phyloP scores from a whole-genome alignment of 805 yeast species.

The Nakazawaea wyomingensis region DNA sequence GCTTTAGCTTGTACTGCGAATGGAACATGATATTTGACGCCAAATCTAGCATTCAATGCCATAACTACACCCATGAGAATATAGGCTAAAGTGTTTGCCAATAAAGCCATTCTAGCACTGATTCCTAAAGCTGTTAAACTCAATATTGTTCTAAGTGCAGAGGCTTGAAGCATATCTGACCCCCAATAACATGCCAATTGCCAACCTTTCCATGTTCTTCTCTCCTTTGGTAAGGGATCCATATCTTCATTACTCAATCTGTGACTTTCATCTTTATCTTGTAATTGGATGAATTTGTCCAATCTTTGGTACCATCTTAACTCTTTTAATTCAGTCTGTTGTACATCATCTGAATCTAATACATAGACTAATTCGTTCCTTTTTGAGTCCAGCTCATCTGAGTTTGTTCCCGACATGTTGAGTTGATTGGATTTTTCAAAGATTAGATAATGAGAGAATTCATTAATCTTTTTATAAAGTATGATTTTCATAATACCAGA shows the following conservation, averaged over 20 bases:
- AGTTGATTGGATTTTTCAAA: no score
- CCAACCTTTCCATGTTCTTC: constrained; percentile 20
- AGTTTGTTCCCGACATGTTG: not conserved
- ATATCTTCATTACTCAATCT: constrained; percentile 9
- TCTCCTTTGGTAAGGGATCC: constrained; percentile 19
- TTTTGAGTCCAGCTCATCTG: not conserved
- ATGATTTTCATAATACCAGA: no score
- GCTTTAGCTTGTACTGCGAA: constrained; percentile 29
- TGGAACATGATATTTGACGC: constrained; percentile 29
- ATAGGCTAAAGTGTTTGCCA: constrained; percentile 18
- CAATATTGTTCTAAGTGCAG: constrained; percentile 18
- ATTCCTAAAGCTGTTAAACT: constrained; percentile 15
- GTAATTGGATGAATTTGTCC: constrained; percentile 1
- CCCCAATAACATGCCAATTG: constrained; percentile 21
- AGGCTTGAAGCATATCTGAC: constrained; percentile 20
- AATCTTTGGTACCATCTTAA: not conserved
- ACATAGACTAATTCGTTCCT: not conserved
- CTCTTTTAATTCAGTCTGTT: constrained; percentile 5
- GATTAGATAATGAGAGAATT: no score
- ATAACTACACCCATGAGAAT: constrained; percentile 17
- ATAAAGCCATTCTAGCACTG: constrained; percentile 18
- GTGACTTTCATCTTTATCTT: constrained; percentile 7
- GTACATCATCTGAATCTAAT: not conserved
- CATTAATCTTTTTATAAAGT: no score
- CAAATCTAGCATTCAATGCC: constrained; percentile 24